Evolutionary conservation across 2,329 filamentous ascomycete genomes (phyloP).

Genomic region (Aspergillus persii): DNA sequence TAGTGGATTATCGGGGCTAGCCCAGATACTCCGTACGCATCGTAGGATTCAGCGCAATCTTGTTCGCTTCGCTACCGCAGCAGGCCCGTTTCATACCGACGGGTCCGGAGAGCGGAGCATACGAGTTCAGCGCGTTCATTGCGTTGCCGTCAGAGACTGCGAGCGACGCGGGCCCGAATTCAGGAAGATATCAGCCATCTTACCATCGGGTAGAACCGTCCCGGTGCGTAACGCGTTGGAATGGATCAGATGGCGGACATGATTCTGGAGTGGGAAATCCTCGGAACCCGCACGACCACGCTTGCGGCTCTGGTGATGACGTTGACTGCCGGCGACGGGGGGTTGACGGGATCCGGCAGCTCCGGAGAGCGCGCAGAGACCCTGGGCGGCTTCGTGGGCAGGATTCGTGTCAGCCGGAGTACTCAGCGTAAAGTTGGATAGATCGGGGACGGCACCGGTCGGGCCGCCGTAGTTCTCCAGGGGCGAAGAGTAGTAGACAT

Average conservation of each 20-base stretch:
- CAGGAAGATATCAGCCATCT: slow-evolving; percentile 33
- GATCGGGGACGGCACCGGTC: slow-evolving; percentile 29
- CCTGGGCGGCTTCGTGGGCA: slow-evolving; percentile 40
- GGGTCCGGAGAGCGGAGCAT: slow-evolving; percentile 32
- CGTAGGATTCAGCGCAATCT: slow-evolving; percentile 35
- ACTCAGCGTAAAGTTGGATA: slow-evolving; percentile 36
- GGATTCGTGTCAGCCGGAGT: slow-evolving; percentile 27
- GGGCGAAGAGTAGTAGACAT: slow-evolving; percentile 30
- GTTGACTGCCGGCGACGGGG: slow-evolving; percentile 14
- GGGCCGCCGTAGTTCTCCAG: slow-evolving; percentile 30
- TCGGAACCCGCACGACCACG: slow-evolving; percentile 42
- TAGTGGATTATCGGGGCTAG: slow-evolving; percentile 10
- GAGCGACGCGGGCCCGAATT: slow-evolving; percentile 20
- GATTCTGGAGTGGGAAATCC: slow-evolving; percentile 36
- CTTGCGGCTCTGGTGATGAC: slow-evolving; percentile 31
- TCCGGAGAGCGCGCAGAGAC: slow-evolving; percentile 41
- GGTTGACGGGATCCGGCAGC: slow-evolving; percentile 24
- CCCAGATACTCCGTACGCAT: slow-evolving; percentile 32
- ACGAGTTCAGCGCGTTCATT: slow-evolving; percentile 22
- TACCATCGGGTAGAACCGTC: slow-evolving; percentile 31
- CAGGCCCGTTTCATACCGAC: slow-evolving; percentile 42
- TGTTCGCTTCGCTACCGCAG: slow-evolving; percentile 39
- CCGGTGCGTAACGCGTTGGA: slow-evolving; percentile 24
- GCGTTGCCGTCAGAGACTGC: slow-evolving; percentile 13
- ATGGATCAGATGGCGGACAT: slow-evolving; percentile 39